These are phyloP conservation scores for Claviceps purpurea DNA, from an alignment of 2,329 filamentous ascomycete species.

Conservation along the genomic window DNA sequence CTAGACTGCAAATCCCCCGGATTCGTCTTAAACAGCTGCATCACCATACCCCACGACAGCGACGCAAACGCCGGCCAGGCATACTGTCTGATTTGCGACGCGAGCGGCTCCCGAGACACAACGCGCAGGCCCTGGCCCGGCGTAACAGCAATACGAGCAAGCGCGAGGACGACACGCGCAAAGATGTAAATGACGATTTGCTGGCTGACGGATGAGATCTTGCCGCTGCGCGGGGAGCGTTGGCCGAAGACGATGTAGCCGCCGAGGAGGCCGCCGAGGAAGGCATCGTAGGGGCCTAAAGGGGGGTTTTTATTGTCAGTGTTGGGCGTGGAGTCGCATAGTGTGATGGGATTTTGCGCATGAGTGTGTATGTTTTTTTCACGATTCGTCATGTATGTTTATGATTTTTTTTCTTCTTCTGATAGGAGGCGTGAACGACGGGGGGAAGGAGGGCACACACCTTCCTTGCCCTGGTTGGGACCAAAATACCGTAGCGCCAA, in stretches of 20 bases:
- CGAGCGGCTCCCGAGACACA: constrained; percentile 34
- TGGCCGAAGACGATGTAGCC: constrained; percentile 86
- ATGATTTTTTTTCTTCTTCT: neutral
- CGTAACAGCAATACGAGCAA: constrained; percentile 73
- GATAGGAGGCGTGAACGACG: neutral
- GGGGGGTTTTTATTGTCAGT: neutral
- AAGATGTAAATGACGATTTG: constrained; percentile 99
- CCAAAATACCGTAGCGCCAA: constrained; percentile 55
- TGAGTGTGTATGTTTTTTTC: neutral
- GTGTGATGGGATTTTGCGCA: neutral
- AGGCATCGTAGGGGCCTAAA: constrained; percentile 60
- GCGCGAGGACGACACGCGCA: constrained; percentile 71
- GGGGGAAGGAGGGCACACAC: constrained; percentile 10
- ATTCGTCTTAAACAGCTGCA: constrained; percentile 90
- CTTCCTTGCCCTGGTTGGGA: constrained; percentile 45
- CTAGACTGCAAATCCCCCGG: constrained; percentile 85
- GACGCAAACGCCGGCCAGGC: constrained; percentile 91
- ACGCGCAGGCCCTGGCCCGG: constrained; percentile 37
- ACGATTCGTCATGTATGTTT: neutral
- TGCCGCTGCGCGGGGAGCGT: constrained; percentile 46
- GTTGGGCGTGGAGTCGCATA: neutral
- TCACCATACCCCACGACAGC: constrained; percentile 82
- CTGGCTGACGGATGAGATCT: constrained; percentile 72
- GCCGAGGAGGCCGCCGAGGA: constrained; percentile 75
- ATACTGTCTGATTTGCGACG: constrained; percentile 45